These are phyloP conservation scores for Pseudoscleropodium purum DNA, from an alignment of 225 moss, liverwort and hornwort genomes.

Conservation along the genomic window DNA sequence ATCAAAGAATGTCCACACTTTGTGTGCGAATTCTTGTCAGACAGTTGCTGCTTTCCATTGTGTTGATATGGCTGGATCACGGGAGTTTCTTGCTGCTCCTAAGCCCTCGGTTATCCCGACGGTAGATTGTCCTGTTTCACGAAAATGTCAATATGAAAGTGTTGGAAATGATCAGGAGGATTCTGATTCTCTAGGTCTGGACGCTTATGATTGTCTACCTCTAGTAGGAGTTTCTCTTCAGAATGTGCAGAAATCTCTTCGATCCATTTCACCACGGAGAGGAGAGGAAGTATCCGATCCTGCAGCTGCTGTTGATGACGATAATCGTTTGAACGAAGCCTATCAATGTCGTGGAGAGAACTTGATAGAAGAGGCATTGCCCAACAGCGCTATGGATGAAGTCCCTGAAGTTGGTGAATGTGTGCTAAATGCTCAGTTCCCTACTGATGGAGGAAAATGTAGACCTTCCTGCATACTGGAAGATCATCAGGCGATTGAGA, in stretches of 20 bases:
- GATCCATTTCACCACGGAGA: background rate
- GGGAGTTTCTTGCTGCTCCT: background rate
- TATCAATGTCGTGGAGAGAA: constrained; percentile 4
- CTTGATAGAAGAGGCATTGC: background rate
- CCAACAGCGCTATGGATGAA: background rate
- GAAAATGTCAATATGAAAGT: background rate
- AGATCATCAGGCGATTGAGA: background rate
- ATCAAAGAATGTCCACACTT: background rate
- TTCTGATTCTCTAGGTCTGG: constrained; percentile 24
- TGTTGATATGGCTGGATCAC: background rate
- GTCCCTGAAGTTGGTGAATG: background rate
- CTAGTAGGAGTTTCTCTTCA: background rate
- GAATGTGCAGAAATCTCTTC: background rate
- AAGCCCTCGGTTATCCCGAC: background rate
- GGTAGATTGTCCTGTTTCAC: background rate
- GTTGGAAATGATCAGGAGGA: constrained; percentile 1
- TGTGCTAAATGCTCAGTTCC: background rate
- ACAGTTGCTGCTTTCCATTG: background rate
- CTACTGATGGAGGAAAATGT: constrained; percentile 4
- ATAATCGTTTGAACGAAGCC: background rate
- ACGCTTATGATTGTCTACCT: constrained; percentile 7
- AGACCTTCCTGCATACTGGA: background rate
- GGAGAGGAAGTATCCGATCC: background rate
- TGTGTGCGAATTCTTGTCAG: background rate
- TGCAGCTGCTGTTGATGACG: background rate